Evolutionary conservation across 805 yeast genomes (phyloP).

Genomic region (Starmera dryadoides): DNA sequence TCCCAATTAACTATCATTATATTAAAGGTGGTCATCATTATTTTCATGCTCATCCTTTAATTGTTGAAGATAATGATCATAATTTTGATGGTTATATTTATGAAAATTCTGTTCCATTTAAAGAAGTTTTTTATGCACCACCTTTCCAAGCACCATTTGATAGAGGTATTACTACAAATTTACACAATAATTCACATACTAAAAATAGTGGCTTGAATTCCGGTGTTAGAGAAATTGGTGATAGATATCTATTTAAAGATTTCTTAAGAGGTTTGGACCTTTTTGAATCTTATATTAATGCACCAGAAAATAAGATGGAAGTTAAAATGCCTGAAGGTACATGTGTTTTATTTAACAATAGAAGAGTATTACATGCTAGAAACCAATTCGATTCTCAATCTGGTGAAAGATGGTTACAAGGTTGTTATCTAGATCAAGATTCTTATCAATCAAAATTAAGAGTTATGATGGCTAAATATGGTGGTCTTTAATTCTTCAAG

Average conservation of each 20-base stretch:
- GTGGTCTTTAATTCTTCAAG: too few species aligned
- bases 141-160: constrained; percentile 81
- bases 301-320: constrained; percentile 46
- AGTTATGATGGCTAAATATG: constrained; percentile 16
- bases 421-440: constrained; percentile 69
- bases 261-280: constrained; percentile 49
- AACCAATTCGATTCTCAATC: constrained; percentile 36
- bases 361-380: constrained; percentile 66
- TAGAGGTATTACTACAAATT: constrained; percentile 36
- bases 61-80: constrained; percentile 43
- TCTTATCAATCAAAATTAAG: constrained; percentile 57
- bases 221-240: constrained; percentile 30
- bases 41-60: constrained; percentile 52
- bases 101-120: constrained; percentile 27
- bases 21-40: constrained; percentile 55
- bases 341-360: constrained; percentile 63
- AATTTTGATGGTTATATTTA: constrained; percentile 3
- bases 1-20: constrained; percentile 68
- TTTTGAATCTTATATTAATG: constrained; percentile 54
- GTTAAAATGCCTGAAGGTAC: constrained; percentile 49
- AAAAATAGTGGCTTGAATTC: constrained; percentile 5
- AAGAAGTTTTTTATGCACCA: constrained; percentile 67
- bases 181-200: constrained; percentile 14
- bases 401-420: constrained; percentile 63
- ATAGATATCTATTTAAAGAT: constrained; percentile 38